Evolutionary conservation across 225 moss, liverwort and hornwort species (phyloP).

Genomic region (Lunularia cruciata): DNA sequence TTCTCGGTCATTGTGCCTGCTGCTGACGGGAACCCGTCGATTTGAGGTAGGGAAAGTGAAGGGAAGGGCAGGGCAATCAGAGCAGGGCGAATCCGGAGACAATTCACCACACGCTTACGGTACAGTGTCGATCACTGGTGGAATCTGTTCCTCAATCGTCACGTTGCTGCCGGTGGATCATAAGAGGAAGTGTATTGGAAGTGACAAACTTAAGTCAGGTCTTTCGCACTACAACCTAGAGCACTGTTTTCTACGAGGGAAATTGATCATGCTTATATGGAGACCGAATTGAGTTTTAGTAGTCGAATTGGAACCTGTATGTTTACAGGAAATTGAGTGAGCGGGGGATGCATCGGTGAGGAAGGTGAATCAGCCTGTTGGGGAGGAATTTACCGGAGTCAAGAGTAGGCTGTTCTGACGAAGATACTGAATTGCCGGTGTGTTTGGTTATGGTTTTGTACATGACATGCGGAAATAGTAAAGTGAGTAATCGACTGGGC

Average conservation of each 20-base stretch:
- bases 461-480: not conserved
- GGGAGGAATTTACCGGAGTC: too few species aligned
- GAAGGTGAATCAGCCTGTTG: too few species aligned
- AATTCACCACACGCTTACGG: not conserved
- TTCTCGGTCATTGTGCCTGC: not conserved
- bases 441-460: not conserved
- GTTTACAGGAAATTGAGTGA: too few species aligned
- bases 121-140: not conserved
- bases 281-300: too few species aligned
- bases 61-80: too few species aligned
- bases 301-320: too few species aligned
- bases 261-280: too few species aligned
- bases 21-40: not conserved
- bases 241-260: not conserved
- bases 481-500: conserved; percentile 10
- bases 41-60: not conserved
- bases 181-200: not conserved
- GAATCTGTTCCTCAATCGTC: not conserved
- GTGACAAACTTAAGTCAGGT: not conserved
- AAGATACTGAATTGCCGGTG: not conserved
- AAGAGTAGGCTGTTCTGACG: not conserved
- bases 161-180: not conserved
- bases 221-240: not conserved
- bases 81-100: too few species aligned
- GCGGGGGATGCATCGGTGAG: not conserved